Evolutionary conservation across 176 grass and related monocot genomes (phyloP).

Genomic region (Paspalum notatum): DNA sequence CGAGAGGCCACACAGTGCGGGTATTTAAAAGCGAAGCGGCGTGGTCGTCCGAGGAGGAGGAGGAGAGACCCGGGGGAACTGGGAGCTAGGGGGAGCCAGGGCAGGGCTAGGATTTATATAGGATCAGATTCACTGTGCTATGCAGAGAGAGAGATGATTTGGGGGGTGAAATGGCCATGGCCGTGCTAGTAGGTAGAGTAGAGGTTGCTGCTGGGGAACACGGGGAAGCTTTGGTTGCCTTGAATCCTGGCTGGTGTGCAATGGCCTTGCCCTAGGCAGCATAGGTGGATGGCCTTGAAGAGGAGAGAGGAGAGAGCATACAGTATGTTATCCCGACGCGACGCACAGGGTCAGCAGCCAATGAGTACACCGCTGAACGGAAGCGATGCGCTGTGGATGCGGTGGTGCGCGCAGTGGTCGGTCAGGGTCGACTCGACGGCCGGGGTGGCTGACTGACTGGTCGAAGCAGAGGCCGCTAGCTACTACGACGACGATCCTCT

Average conservation of each 20-base stretch:
- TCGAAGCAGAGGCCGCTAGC: constrained; percentile 35
- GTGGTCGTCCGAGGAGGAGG: neutral
- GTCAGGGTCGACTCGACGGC: constrained; percentile 22
- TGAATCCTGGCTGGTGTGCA: no score
- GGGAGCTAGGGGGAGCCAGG: neutral
- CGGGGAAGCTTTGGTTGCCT: no score
- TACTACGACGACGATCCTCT: no score
- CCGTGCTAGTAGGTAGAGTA: no score
- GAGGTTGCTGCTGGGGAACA: no score
- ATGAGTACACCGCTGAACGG: constrained; percentile 34
- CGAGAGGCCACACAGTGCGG: neutral
- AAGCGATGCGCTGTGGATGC: constrained; percentile 3
- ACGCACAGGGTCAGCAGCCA: constrained; percentile 13
- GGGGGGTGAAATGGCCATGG: no score
- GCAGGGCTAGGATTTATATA: constrained; percentile 46
- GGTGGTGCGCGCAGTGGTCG: neutral
- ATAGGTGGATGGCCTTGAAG: no score
- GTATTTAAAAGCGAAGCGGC: constrained; percentile 21
- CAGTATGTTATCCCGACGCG: no score
- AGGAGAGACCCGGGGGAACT: no score
- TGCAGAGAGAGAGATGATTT: no score
- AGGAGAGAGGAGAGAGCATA: no score
- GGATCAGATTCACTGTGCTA: neutral
- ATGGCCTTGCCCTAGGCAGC: no score
- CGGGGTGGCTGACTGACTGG: constrained; percentile 44